Base-by-base conservation (phyloP, 1,284 basidiomycete species). In the Marasmius oreades region DNA sequence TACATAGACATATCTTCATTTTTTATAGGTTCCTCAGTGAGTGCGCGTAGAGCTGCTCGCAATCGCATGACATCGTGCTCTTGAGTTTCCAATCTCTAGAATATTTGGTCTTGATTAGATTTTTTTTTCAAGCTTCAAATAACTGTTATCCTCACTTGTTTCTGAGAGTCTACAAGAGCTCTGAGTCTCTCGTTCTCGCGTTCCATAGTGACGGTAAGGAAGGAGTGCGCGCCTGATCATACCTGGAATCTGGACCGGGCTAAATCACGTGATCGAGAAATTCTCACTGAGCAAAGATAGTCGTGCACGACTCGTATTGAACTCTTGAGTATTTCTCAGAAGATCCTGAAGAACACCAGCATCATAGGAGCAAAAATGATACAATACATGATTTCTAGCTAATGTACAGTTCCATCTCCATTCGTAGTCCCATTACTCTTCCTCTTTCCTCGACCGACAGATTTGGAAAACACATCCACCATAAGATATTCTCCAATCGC, bases 401-500 rank as follows among this genome's bases (percentile, higher is more conserved):
- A 42, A 42, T 42, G 39, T 42, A 42, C 39, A 42, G 11, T 42
- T 42, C 39, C 20, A 16, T 42, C 7, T 42, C 39, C 39, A n/a
- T 42, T 42, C 20, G 11, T 42, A 16, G 7, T 20, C 39, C n/a
- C n/a, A 8, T 5, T 4, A n/a, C 39, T 16, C 16, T 42, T 42
- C 39, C 16, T 16, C 39, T 16, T n/a, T 16, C 39, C n/a, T 16
- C 39, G 1, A n/a, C 20, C 20, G 11, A 7, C n/a, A 20, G 16
- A 18, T 5, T 7, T 16, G 7, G 52, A 43, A 31, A 63, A 48
- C 33, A 65, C 62, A 63, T 75, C 73, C 18, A 66, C 63, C 81
- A 91, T 86, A 37, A 92, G 68, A 63, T 80, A 75, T 64, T 88
- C 88, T 47, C 90, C 89, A 7, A 79, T 72, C 0, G 80, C 84